Evolutionary conservation across 768 basidiomycete species (phyloP), one percentile per base, ranked within the genome.

Genomic region (Thelephora ganbajun): DNA sequence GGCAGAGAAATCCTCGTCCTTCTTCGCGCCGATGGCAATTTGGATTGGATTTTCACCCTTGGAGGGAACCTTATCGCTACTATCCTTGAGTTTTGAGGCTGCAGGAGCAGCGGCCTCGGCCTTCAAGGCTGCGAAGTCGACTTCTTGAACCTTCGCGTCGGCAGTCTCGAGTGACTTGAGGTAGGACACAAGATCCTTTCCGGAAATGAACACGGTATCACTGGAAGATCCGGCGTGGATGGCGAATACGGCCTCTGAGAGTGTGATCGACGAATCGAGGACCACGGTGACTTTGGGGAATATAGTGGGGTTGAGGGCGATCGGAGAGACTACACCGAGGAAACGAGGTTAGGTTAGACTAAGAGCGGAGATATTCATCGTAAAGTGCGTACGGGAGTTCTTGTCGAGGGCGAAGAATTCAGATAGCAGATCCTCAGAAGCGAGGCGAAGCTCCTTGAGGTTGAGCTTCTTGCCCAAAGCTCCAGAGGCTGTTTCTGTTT

Each of bases 21-120:
- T 97, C 73, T 89, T 88, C 56, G 92, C 85, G 46, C 89, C 86
- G 59, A 97, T 87, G 33, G 93, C 92, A 56, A 93, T 83, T 67
- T 93, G 86, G 19, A 91, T 78, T 0, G 88, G 81, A 43, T 85
- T 89, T 51, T 94, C 86, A 50, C 88, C 84, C 66, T 80, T 88
- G 33, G 80, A 77, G 50, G 79, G 81, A 51, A 82, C 83, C 56
- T 81, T 82, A 53, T 79, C 78, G 54, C 77, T 79, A 9, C 1
- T 59, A 52, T 50, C 68, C 51, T 12, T 70, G 61, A 30, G 61
- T 56, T 47, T 59, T 23, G 41, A 51, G 44, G 48, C 70, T 35
- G 58, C 48, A 44, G 65, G 58, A 35, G 66, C 59, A 12, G 67
- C 54, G 14, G 69, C 60, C 14, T 78, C 69, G 9, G 64, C 62